Percentiles rank a stretch among this genome's conserved stretches.
phyloP scores from a whole-genome alignment of 2,329 filamentous ascomycete genomes.

The Talaromyces islandicus region DNA sequence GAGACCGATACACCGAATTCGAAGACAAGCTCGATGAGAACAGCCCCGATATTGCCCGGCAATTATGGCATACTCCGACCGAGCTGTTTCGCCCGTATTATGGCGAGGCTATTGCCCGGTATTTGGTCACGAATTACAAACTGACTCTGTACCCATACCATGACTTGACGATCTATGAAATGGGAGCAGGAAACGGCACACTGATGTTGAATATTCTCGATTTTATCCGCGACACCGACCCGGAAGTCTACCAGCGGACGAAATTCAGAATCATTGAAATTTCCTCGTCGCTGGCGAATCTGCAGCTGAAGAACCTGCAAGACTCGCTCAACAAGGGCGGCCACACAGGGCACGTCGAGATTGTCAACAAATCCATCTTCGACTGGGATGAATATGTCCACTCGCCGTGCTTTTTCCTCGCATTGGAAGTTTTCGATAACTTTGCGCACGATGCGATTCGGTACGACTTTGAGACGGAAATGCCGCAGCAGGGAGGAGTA shows the following conservation, averaged over 20 bases:
- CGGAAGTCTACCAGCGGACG: conserved; percentile 88
- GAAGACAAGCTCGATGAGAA: conserved; percentile 78
- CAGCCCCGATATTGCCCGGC: conserved; percentile 67
- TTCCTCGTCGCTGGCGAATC: conserved; percentile 67
- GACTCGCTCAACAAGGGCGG: conserved; percentile 63
- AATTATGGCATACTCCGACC: conserved; percentile 97
- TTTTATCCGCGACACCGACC: conserved; percentile 84
- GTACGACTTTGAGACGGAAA: conserved; percentile 75
- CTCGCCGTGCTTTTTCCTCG: conserved; percentile 93
- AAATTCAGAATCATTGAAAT: conserved; percentile 97
- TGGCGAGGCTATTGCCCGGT: conserved; percentile 93
- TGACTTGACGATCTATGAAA: conserved; percentile 96
- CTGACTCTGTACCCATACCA: conserved; percentile 90
- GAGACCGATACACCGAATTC: conserved; percentile 78
- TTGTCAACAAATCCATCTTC: conserved; percentile 91
- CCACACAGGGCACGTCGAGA: conserved; percentile 80
- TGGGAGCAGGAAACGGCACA: conserved; percentile 95
- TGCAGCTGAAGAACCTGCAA: conserved; percentile 68
- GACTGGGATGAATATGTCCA: conserved; percentile 87
- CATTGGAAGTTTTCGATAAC: conserved; percentile 97
- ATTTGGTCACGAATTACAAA: conserved; percentile 93
- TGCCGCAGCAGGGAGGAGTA: conserved; percentile 81
- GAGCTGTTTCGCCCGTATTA: conserved; percentile 96
- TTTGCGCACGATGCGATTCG: conserved; percentile 93
- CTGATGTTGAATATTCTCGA: conserved; percentile 98